phyloP scores from a whole-genome alignment of 306 rosid genomes.

The Cucurbita moschata region DNA sequence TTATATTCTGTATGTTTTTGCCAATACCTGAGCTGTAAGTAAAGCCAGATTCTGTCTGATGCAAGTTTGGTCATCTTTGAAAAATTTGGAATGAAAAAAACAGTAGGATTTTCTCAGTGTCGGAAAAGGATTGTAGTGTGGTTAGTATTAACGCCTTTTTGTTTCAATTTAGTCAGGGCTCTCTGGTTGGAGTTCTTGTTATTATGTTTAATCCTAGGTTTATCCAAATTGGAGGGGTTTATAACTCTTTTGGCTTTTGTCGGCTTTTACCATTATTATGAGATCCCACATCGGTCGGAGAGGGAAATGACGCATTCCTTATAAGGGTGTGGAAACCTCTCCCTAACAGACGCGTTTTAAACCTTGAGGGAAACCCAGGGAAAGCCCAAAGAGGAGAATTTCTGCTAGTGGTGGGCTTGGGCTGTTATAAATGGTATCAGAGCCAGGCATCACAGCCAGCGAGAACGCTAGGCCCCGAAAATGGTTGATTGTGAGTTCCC shows the following conservation, averaged over 20 bases:
- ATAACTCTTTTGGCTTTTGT: neutral
- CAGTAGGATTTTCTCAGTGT: neutral
- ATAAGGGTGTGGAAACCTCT: no score
- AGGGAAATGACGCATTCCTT: no score
- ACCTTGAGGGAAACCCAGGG: no score
- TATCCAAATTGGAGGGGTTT: neutral
- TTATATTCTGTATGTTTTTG: neutral
- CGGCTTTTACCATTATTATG: neutral
- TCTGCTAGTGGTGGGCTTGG: no score
- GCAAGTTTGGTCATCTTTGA: neutral
- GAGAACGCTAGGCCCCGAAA: no score
- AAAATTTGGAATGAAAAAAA: neutral
- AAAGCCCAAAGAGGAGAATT: no score
- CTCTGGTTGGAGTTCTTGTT: neutral
- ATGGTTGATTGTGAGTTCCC: no score
- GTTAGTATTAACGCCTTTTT: neutral
- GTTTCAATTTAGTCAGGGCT: neutral
- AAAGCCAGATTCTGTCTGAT: neutral
- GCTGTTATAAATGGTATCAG: no score
- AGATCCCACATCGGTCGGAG: no score
- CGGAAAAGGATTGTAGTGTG: neutral
- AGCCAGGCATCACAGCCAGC: no score
- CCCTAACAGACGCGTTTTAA: no score
- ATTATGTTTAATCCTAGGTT: neutral
- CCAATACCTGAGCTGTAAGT: neutral